phyloP scores from a whole-genome alignment of 1,139 yeast species.

The Meyerozyma guilliermondii region DNA sequence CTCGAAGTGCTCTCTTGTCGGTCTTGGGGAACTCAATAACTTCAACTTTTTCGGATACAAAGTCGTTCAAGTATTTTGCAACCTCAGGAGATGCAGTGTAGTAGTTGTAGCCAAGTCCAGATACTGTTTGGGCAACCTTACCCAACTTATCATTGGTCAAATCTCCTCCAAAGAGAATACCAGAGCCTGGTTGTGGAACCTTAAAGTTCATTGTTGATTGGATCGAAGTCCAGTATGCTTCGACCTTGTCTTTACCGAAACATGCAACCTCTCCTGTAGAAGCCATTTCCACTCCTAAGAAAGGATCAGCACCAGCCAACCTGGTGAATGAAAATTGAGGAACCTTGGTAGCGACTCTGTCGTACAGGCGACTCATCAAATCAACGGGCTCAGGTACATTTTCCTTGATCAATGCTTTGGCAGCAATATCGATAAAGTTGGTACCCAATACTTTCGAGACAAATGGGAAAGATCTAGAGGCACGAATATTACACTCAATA shows the following conservation, averaged over 20 bases:
- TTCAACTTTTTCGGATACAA: slow-evolving; percentile 46
- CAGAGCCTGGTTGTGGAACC: slow-evolving; percentile 85
- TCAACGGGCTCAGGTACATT: slow-evolving; percentile 66
- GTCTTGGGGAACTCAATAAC: slow-evolving; percentile 87
- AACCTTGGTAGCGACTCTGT: slow-evolving; percentile 92
- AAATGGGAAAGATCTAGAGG: slow-evolving; percentile 97
- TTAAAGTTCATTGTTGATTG: slow-evolving; percentile 97
- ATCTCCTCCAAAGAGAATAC: slow-evolving; percentile 93
- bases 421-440: slow-evolving; percentile 92
- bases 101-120: slow-evolving; percentile 75
- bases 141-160: slow-evolving; percentile 66
- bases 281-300: slow-evolving; percentile 98
- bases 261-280: slow-evolving; percentile 98
- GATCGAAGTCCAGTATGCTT: slow-evolving; percentile 96
- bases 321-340: slow-evolving; percentile 98
- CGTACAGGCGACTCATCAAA: slow-evolving; percentile 55
- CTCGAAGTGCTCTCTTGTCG: slow-evolving; percentile 89
- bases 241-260: slow-evolving; percentile 78
- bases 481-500: slow-evolving; percentile 97
- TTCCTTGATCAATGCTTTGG: slow-evolving; percentile 74
- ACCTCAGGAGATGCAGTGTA: slow-evolving; percentile 74
- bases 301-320: slow-evolving; percentile 98
- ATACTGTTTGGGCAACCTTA: slow-evolving; percentile 62
- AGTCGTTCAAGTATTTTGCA: slow-evolving; percentile 56
- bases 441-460: slow-evolving; percentile 93